phyloP scores from a whole-genome alignment of 306 rosid species.

The Biancaea sappan region DNA sequence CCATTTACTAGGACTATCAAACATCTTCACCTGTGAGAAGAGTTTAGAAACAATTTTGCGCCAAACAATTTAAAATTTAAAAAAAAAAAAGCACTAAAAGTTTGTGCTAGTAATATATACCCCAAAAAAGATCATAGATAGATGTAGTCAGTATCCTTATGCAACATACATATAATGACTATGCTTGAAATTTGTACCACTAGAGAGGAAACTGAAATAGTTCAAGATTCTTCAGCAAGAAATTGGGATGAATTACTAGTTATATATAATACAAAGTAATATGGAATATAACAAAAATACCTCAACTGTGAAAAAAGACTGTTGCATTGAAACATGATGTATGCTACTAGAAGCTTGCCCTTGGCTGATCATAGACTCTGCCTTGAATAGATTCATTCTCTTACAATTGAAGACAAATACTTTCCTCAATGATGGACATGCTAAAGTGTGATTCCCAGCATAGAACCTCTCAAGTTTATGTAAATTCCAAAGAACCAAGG shows the following conservation, averaged over 20 bases:
- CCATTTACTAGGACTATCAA: too few species aligned
- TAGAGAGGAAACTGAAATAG: too few species aligned
- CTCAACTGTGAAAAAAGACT: not conserved
- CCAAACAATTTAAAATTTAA: too few species aligned
- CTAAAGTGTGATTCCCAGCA: not conserved
- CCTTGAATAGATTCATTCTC: not conserved
- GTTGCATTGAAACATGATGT: not conserved
- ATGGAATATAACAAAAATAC: not conserved
- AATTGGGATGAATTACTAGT: not conserved
- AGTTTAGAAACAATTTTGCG: too few species aligned
- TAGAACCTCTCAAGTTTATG: conserved; percentile 27
- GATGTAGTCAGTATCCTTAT: too few species aligned
- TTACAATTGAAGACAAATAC: not conserved
- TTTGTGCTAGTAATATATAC: too few species aligned
- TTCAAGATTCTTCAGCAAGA: too few species aligned
- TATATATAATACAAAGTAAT: not conserved
- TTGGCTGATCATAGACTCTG: not conserved
- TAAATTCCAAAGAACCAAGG: not conserved
- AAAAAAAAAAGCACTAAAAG: too few species aligned
- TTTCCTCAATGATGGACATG: conserved; percentile 22
- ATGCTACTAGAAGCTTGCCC: not conserved
- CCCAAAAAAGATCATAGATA: too few species aligned
- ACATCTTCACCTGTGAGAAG: too few species aligned
- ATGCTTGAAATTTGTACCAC: too few species aligned
- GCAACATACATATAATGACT: too few species aligned